Base-by-base conservation (phyloP, 1,284 basidiomycete genomes). In the Hypsizygus ulmarius region DNA sequence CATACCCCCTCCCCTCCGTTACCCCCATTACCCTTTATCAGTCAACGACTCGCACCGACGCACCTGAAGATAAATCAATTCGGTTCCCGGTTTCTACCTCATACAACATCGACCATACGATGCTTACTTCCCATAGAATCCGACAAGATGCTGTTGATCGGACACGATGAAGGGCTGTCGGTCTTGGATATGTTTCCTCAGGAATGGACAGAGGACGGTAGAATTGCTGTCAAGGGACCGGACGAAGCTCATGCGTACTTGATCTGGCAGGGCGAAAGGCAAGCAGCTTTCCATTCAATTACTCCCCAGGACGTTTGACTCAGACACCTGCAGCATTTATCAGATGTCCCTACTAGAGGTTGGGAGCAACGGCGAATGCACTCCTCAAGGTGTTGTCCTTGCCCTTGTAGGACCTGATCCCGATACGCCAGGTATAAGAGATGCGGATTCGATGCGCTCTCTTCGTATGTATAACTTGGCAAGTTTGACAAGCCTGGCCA, bases 61-160 rank as follows among this genome's bases (percentile, higher is more conserved):
- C 85, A 82, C 59, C 66, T 89, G 18, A 77, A 76, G 57, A 63
- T 90, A 43, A 82, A 82, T 57, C 77, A 87, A 39, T 90, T 91
- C 61, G 88, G 88, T 19, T 90, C 88, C 10, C 79, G 87, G 14
- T 91, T 91, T 62, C 69, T 91, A 30, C 87, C 89, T n/a, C 89
- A 91, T 57, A 69, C 87, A 12, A 83, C 77, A 2, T 73, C 75
- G 0, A 85, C 76, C 18, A 90, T 91, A 53, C 79, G 81, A 47
- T 84, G 84, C 61, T 62, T 90, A 6, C 72, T 91, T 21, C 87
- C 89, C 2, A 61, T 91, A 18, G 68, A 79, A 34, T 76, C 76
- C 25, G 80, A 86, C 52, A 73, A 74, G 36, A 62, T 87, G 32
- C 50, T 91, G 16, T 74, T 91, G 11, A 78, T 91, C 33, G 88